Percentiles rank a stretch among this genome's conserved stretches.
Conservation (phyloP, 306 rosid genomes). For the Lotus japonicus region DNA sequence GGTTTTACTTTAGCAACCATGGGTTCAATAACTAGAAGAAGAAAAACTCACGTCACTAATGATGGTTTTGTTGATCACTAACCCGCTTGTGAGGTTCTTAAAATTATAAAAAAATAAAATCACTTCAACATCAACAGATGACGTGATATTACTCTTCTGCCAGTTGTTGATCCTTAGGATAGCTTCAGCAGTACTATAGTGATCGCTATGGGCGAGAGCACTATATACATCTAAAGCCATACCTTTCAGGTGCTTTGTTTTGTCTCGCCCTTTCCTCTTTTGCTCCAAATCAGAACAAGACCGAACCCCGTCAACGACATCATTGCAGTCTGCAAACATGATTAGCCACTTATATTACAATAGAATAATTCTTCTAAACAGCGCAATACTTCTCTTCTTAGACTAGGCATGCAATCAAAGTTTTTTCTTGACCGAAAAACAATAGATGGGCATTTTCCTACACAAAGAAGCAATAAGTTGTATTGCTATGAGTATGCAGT, state of each 20-base stretch:
- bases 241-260: slow-evolving; percentile 13
- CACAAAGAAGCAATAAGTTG: not conserved
- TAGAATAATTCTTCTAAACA: not conserved
- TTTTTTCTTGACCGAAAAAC: not conserved
- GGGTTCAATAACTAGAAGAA: not conserved
- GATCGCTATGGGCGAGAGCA: no score
- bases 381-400: no score
- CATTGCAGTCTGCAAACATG: slow-evolving; percentile 71
- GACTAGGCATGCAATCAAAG: no score
- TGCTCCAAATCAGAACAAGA: slow-evolving; percentile 82
- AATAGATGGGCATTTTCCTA: not conserved
- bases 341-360: slow-evolving; percentile 11
- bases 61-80: not conserved
- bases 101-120: not conserved
- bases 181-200: no score
- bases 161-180: not conserved
- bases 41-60: not conserved
- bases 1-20: not conserved
- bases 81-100: not conserved
- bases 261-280: slow-evolving; percentile 35
- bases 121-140: not conserved
- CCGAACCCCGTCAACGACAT: slow-evolving; percentile 98
- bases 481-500: not conserved
- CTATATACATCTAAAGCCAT: not conserved
- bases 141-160: not conserved